Conservation (phyloP, 2,329 filamentous ascomycete genomes). For the Diaporthe sp. region DNA sequence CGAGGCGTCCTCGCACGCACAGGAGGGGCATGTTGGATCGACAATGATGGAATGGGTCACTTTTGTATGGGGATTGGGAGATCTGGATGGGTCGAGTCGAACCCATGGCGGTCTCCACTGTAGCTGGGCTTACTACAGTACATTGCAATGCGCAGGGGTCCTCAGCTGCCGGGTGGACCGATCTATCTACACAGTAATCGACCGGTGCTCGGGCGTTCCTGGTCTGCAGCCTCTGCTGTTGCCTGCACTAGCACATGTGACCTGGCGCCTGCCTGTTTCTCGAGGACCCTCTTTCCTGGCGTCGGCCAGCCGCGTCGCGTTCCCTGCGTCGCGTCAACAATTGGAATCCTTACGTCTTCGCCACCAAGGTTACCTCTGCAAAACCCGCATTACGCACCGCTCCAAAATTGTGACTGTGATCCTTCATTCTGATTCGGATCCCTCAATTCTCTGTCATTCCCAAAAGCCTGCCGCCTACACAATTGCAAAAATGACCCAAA, state of each 20-base stretch:
- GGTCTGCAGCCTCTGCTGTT: too few species aligned
- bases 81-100: conserved; percentile 10
- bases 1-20: background rate
- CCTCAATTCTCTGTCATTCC: background rate
- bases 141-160: background rate
- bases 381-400: background rate
- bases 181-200: background rate
- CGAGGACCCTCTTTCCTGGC: background rate
- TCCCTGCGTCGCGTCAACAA: conserved; percentile 29
- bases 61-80: background rate
- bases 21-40: conserved; percentile 1
- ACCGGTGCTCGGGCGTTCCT: background rate
- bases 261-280: conserved; percentile 20
- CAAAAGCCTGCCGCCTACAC: background rate
- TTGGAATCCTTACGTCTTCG: conserved; percentile 15
- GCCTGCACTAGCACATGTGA: conserved; percentile 21
- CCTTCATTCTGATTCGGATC: background rate
- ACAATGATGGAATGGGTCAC: conserved; percentile 7
- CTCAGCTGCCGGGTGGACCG: background rate
- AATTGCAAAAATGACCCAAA: conserved; percentile 55
- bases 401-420: background rate
- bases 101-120: background rate
- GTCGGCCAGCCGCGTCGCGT: conserved; percentile 20
- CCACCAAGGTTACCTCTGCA: background rate
- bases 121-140: conserved; percentile 1